Base-by-base conservation (phyloP, 148 eudicot genomes). In the Vaccinium vitisidaea region DNA sequence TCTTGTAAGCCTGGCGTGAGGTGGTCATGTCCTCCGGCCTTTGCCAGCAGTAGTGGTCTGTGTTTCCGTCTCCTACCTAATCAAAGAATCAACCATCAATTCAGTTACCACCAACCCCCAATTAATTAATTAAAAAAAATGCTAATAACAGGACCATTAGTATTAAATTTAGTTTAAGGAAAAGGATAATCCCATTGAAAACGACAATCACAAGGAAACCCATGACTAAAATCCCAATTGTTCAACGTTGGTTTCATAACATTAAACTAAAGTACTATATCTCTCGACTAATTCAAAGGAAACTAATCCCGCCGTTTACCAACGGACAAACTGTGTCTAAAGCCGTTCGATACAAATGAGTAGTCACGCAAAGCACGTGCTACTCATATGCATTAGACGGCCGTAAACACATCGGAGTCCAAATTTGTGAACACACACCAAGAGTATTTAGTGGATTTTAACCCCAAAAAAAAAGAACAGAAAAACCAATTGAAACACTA, bases 11-110 rank as follows among this genome's bases (percentile, higher is more conserved):
- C 13, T 89, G 88, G 12, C 98, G 88, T 48, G 94, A 92, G 1
- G 99, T 97, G 13, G 96, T 95, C 99, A 97, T 97, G 70, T 97
- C 99, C 88, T 97, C 99, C 3, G 99, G 98, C 81, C 99, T 94
- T 82, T 97, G 99, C 99, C 99, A 97, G 70, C 99, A 97, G 88
- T 90, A 95, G 86, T 97, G 99, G 88, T 97, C 98, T 2, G 98
- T 89, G 90, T 93, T 88, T 27, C 99, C 99, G 88, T 97, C 99
- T 88, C 99, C 99, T 69, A 97, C 98, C 99, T 97, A 82, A 2
- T 46, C 2, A 75, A 21, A 48, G 3, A 65, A 65, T 1, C 30
- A 39, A 0, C 19, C 74, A 69, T 69, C 43, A 13, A 69, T 69
- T 69, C 74, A 13, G 39, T 69, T 69, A 65, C 14, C 36, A 65